Percentiles rank a stretch among this genome's conserved stretches.
These are phyloP conservation scores for Rubia tinctorum DNA, from an alignment of 305 asterid genomes.

Conservation along the genomic window DNA sequence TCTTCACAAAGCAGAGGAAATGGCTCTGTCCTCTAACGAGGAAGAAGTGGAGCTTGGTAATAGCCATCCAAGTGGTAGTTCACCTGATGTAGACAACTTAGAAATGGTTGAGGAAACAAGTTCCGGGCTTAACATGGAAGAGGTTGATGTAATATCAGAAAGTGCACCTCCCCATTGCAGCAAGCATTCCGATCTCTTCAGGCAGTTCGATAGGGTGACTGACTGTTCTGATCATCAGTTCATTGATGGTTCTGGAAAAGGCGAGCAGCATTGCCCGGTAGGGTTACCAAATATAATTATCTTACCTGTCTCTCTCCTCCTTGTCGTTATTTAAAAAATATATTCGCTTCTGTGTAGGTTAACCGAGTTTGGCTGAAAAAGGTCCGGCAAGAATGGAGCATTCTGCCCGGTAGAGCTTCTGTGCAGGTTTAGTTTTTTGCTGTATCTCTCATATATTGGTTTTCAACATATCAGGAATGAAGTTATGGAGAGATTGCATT, in stretches of 20 bases:
- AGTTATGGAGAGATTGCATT: too few relatives aligned
- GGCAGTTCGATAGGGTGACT: constrained; percentile 77
- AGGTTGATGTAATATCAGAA: constrained; percentile 27
- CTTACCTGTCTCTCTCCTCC: neutral
- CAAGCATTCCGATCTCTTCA: constrained; percentile 36
- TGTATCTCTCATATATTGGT: too few relatives aligned
- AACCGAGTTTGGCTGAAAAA: constrained; percentile 75
- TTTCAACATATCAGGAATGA: too few relatives aligned
- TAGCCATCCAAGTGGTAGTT: constrained; percentile 25
- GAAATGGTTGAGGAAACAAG: constrained; percentile 31
- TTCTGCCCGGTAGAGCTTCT: too few relatives aligned
- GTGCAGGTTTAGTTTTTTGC: too few relatives aligned
- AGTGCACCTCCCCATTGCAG: constrained; percentile 31
- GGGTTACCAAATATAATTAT: neutral
- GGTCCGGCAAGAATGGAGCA: constrained; percentile 91
- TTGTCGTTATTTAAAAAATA: neutral
- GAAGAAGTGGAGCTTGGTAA: constrained; percentile 43
- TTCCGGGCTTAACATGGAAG: constrained; percentile 26
- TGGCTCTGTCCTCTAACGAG: constrained; percentile 22
- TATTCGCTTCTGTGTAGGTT: constrained; percentile 36
- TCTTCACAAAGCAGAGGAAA: constrained; percentile 35
- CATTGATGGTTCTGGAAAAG: constrained; percentile 47
- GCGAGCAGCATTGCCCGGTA: constrained; percentile 56
- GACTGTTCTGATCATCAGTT: constrained; percentile 89
- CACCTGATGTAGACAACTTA: constrained; percentile 19